Evolutionary conservation across 176 grass and related monocot genomes (phyloP).

Genomic region (Calamus simplicifolius): DNA sequence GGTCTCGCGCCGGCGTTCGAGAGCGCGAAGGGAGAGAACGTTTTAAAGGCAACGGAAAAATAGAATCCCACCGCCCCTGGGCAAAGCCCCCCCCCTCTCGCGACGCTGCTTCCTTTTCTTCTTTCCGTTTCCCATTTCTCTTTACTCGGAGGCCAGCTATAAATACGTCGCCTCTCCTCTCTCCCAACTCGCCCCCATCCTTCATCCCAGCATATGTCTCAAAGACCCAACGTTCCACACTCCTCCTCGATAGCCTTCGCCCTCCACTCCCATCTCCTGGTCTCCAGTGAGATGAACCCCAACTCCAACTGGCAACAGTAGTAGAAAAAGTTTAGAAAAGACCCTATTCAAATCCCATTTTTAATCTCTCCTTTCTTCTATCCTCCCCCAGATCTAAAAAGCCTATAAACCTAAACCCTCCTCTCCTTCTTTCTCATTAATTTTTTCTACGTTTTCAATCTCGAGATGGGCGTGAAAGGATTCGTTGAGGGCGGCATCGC

Average conservation of each 20-base stretch:
- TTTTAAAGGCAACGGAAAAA: too few relatives aligned
- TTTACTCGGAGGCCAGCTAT: too few relatives aligned
- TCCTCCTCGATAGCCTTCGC: constrained; percentile 15
- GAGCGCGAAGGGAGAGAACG: too few relatives aligned
- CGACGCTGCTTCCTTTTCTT: background rate
- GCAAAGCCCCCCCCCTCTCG: background rate
- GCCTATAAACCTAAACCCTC: too few relatives aligned
- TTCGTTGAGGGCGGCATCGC: constrained; percentile 18
- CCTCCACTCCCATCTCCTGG: constrained; percentile 17
- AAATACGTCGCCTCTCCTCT: too few relatives aligned
- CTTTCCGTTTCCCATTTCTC: background rate
- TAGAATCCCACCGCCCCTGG: background rate
- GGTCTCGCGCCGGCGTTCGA: too few relatives aligned
- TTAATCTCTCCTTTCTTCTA: too few relatives aligned
- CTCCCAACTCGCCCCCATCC: background rate
- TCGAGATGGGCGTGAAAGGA: constrained; percentile 10
- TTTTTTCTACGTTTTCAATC: too few relatives aligned
- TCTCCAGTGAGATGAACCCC: constrained; percentile 6
- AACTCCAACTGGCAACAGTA: background rate
- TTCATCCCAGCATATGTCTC: constrained; percentile 14
- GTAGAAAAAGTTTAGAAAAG: too few relatives aligned
- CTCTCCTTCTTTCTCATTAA: too few relatives aligned
- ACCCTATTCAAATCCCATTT: too few relatives aligned
- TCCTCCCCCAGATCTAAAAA: too few relatives aligned
- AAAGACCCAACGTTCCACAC: constrained; percentile 12